Evolutionary conservation across 176 grass and related monocot species (phyloP), one percentile per base, ranked within the genome.

Genomic region (Cenchrus americanus): DNA sequence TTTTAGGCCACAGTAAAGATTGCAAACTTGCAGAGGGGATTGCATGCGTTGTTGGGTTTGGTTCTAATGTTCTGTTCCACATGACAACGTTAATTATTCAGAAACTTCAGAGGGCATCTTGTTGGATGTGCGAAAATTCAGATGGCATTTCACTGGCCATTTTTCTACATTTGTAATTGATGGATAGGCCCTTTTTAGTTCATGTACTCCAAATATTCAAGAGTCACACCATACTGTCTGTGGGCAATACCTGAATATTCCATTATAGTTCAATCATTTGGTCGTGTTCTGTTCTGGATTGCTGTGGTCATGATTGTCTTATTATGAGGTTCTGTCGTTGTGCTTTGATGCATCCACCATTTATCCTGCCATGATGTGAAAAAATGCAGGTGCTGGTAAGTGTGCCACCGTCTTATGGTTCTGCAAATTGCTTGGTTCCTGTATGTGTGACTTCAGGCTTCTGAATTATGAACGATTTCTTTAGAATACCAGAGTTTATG

Each of bases 41-140:
- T 98, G 96, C 61, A 91, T 88, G 27, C 83, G 91, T n/a, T 98
- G 96, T 72, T 98, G 43, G 96, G 96, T 95, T 76, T 79, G 93
- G 80, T 98, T 98, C 61, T 96, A 82, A 48, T 68, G 71, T 80
- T 74, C 34, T 53, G 57, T 80, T 86, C n/a, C 66, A 27, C 17
- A 50, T 37, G 60, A 7, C 14, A 0, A 19, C 6, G 69, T 51
- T 21, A 26, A 26, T 44, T 26, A 43, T 62, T 27, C 27, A 71
- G 71, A 24, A 73, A 6, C 19, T 41, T 15, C 66, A 71, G 65
- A 24, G 14, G 14, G 43, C 43, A 9, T 44, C 9, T 9, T 9
- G 43, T 44, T 44, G 43, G 48, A 11, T 48, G 47, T 8, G 10
- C 47, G 7, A 19, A 53, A 52, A 5, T 19, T 9, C 55, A 72